phyloP scores from a whole-genome alignment of 139 green algal species.

The Desmodesmus armatus region DNA sequence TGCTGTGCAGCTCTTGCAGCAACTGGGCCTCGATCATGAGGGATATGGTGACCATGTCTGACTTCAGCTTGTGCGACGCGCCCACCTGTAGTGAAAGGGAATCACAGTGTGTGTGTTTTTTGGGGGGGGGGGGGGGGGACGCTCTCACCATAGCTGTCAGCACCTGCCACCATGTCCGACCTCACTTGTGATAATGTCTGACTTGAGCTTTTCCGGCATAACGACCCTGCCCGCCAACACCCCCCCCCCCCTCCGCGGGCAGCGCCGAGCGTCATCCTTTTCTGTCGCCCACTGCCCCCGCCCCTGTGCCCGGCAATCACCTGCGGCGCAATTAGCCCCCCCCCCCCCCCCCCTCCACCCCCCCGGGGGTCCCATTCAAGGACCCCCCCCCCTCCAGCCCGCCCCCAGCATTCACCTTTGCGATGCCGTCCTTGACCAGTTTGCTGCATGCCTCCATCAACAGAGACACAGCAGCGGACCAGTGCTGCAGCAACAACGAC shows the following conservation, averaged over 20 bases:
- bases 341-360: too few species aligned
- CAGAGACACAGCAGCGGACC: constrained; percentile 63
- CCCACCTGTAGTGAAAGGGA: constrained; percentile 49
- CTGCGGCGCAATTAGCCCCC: too few species aligned
- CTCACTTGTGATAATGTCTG: background rate
- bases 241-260: too few species aligned
- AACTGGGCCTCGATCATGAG: constrained; percentile 57
- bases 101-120: too few species aligned
- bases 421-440: constrained; percentile 64
- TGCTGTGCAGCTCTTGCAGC: constrained; percentile 37
- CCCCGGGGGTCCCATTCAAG: too few species aligned
- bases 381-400: too few species aligned
- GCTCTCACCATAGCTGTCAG: background rate
- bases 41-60: constrained; percentile 57
- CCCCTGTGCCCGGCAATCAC: too few species aligned
- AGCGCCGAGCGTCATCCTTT: background rate
- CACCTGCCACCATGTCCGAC: background rate
- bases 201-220: background rate
- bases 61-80: constrained; percentile 65
- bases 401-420: constrained; percentile 41
- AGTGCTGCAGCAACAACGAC: constrained; percentile 61
- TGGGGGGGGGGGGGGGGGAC: too few species aligned
- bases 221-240: too few species aligned
- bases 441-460: constrained; percentile 76
- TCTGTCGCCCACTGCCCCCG: too few species aligned